Percentiles rank a stretch among this genome's conserved stretches.
Evolutionary conservation across 768 basidiomycete species (phyloP).

Genomic region (Galerina sulciceps): DNA sequence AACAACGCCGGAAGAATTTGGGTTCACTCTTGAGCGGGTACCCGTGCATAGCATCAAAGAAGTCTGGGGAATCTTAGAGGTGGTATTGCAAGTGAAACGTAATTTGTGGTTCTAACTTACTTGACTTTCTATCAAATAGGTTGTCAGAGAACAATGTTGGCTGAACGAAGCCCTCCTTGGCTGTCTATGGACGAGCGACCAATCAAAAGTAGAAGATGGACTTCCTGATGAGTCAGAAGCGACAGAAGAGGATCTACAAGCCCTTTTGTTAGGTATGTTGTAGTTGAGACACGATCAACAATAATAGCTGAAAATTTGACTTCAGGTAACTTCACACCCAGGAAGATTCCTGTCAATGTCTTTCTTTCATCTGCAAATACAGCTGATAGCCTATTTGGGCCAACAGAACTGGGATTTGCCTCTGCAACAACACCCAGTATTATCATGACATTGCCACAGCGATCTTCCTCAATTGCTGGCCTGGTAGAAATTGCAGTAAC

Average conservation of each 20-base stretch:
- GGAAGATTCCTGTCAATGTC: conserved; percentile 75
- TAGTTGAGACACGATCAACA: not conserved
- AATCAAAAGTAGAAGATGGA: conserved; percentile 30
- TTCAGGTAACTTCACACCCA: conserved; percentile 57
- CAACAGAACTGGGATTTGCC: conserved; percentile 40
- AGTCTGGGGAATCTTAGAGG: conserved; percentile 78
- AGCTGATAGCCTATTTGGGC: conserved; percentile 48
- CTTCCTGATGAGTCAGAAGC: conserved; percentile 42
- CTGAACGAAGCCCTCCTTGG: conserved; percentile 70
- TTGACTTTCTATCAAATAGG: conserved; percentile 35
- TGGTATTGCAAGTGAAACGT: conserved; percentile 24
- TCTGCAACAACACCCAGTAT: conserved; percentile 54
- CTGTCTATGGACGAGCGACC: conserved; percentile 68
- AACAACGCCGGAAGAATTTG: conserved; percentile 73
- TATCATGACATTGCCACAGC: conserved; percentile 69
- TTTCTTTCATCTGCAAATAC: conserved; percentile 53
- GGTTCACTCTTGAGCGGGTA: conserved; percentile 71
- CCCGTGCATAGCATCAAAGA: conserved; percentile 76
- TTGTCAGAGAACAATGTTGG: conserved; percentile 87
- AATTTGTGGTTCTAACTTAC: not conserved
- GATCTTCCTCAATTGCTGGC: conserved; percentile 60
- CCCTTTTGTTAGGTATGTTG: conserved; percentile 62
- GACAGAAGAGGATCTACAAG: conserved; percentile 61
- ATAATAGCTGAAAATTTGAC: not conserved
- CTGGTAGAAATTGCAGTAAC: conserved; percentile 66